Base-by-base conservation (phyloP, 2,329 filamentous ascomycete species). In the Aspergillus japonicus region DNA sequence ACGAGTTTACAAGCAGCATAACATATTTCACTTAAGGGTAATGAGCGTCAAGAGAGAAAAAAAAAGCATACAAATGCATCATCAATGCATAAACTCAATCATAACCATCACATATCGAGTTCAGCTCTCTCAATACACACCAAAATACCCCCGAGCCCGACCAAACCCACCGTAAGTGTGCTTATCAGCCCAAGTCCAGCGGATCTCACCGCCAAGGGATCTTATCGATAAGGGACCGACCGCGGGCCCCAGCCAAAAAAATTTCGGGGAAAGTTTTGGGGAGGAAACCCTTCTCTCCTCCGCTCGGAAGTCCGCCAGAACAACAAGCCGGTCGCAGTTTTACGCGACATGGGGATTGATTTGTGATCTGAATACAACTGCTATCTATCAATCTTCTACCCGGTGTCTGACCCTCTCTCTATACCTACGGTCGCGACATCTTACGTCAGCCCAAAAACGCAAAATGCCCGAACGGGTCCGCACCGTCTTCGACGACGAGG, bases 401-500 rank as follows among this genome's bases (percentile, higher is more conserved):
- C 10, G 23, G 23, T 23, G 23, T 24, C n/a, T 2, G 26, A 29
- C 7, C 7, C 2, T 8, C 26, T 29, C 26, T 29, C 26, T 21
- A 35, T 35, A 35, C 33, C 10, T 35, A 4, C 4, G 14, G 5
- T 4, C 4, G 33, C 14, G 33, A 35, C 33, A 35, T 19, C 16
- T 16, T 23, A 23, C 23, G 23, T 23, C 23, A 23, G 23, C 23
- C 23, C 23, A 2, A 23, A 23, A 44, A 44, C 39, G 12, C 39
- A 44, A 50, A 44, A 80, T 80, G 78, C 76, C 77, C 29, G 76
- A 79, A 68, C 73, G 74, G 63, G 71, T 78, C 11, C 73, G 73
- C 59, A 76, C 69, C 14, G 71, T 71, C 35, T 80, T 80, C 61
- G 69, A 67, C 24, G 72, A 71, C 56, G 68, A 67, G 19, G 73